Conservation (phyloP, 176 grass and related monocot genomes). For the Oryza nivara region DNA sequence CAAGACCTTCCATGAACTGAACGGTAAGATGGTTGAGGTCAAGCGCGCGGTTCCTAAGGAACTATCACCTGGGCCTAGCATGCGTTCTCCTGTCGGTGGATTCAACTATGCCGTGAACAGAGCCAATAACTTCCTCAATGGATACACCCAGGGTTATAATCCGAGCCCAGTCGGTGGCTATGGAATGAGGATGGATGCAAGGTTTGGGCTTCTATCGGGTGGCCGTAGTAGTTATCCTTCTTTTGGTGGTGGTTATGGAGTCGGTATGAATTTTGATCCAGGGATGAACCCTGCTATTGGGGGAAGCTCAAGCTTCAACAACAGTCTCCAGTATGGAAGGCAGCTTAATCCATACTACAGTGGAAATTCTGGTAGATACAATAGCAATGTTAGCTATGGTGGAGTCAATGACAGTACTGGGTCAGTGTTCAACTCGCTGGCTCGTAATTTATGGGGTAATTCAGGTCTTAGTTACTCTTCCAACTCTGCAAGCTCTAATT, state of each 20-base stretch:
- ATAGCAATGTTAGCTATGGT: conserved; percentile 60
- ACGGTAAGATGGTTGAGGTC: conserved; percentile 93
- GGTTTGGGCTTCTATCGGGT: conserved; percentile 61
- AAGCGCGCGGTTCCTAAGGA: conserved; percentile 90
- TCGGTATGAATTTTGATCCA: conserved; percentile 76
- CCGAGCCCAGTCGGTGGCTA: conserved; percentile 71
- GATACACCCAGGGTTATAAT: conserved; percentile 71
- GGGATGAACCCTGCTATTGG: conserved; percentile 57
- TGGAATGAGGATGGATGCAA: conserved; percentile 75
- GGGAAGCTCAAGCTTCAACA: conserved; percentile 71
- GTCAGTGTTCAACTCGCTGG: conserved; percentile 69
- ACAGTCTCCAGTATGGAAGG: conserved; percentile 56
- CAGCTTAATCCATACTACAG: conserved; percentile 74
- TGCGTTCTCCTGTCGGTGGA: conserved; percentile 66
- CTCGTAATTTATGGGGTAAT: conserved; percentile 73
- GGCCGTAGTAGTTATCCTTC: conserved; percentile 69
- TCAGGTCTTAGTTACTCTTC: conserved; percentile 67
- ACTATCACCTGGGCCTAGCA: conserved; percentile 66
- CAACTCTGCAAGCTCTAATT: conserved; percentile 61
- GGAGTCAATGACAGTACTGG: conserved; percentile 62
- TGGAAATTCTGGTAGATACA: conserved; percentile 78
- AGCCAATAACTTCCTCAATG: conserved; percentile 80
- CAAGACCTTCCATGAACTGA: conserved; percentile 94
- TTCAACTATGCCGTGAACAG: conserved; percentile 67
- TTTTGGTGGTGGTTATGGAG: conserved; percentile 74